Base-by-base conservation (phyloP, 176 grass and related monocot genomes). In the Juncus inflexus region DNA sequence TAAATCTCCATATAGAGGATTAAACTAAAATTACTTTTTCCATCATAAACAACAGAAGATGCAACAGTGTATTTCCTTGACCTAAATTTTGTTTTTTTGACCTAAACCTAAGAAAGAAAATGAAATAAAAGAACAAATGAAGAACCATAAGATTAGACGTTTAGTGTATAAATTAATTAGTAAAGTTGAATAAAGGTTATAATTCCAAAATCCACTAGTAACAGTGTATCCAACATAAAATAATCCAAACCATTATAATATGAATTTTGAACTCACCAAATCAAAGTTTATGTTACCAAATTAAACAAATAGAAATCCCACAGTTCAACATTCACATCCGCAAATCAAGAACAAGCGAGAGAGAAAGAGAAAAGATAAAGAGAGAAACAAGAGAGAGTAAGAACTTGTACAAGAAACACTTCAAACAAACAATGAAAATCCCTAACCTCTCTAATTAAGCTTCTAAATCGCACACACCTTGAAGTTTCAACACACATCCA, bases 81-180 rank as follows among this genome's bases (percentile, higher is more conserved):
- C 65, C 54, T 36, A 13, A 38, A 15, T 12, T 57, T 12, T 13
- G 3, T 57, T 13, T 12, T 57, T 4, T 57, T 57, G 14, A 71
- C 55, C 15, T 45, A 71, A 71, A 71, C 55, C 54, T 71, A 47
- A 47, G 43, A 47, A 6, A 59, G 14, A 42, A 71, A 40, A 71
- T 9, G 36, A 71, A 71, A 71, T 59, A 71, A 59, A 71, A 71
- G 38, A 71, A 71, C 68, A 71, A 71, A 7, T 71, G 54, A 71
- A 71, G 68, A 71, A 71, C 68, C 68, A 71, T 71, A 71, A 71
- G 68, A 71, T 71, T 71, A 71, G 68, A 71, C 68, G 58, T 71
- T 36, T 71, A 60, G 68, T 71, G 68, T 71, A 58, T 58, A 71
- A 71, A 58, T 58, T 42, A 71, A 71, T 58, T 71, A 71, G 58